Conservation (phyloP, 805 yeast species). For the Ogataea naganishii region DNA sequence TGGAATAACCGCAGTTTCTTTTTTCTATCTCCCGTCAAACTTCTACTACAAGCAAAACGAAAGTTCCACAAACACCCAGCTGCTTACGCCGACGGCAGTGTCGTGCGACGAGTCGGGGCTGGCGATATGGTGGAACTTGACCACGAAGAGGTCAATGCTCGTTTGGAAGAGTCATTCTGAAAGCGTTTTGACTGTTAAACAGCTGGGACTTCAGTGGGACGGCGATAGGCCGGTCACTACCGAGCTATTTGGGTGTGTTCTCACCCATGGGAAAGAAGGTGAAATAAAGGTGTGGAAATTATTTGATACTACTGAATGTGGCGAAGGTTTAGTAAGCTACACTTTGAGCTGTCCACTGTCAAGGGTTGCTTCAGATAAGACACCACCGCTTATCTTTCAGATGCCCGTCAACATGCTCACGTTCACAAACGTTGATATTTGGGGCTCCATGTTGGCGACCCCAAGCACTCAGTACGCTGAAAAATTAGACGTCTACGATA, state of each 20-base stretch:
- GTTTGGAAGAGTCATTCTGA: conserved; percentile 54
- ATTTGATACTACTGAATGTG: conserved; percentile 10
- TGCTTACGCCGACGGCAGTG: conserved; percentile 29
- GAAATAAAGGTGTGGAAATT: conserved; percentile 38
- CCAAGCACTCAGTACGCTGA: conserved; percentile 62
- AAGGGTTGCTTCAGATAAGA: conserved; percentile 3
- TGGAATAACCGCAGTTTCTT: too few relatives aligned
- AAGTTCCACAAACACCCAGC: conserved; percentile 7
- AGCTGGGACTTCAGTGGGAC: conserved; percentile 29
- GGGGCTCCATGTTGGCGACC: conserved; percentile 29
- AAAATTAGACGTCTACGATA: conserved; percentile 50
- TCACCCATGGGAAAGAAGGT: conserved; percentile 67
- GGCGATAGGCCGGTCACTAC: conserved; percentile 10
- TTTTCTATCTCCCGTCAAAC: conserved; percentile 8
- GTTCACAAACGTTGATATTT: conserved; percentile 54
- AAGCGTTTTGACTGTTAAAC: conserved; percentile 40
- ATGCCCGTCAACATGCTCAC: conserved; percentile 70
- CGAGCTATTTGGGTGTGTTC: conserved; percentile 29
- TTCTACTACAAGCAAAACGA: conserved; percentile 3
- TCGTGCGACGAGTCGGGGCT: conserved; percentile 60
- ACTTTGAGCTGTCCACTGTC: conserved; percentile 16
- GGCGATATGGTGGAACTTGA: conserved; percentile 57
- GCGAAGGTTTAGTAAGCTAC: conserved; percentile 13
- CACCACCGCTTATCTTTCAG: conserved; percentile 26
- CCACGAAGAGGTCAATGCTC: conserved; percentile 43